Evolutionary conservation across 129 eudicot species (phyloP).

Genomic region (Flaveria ramosissima): DNA sequence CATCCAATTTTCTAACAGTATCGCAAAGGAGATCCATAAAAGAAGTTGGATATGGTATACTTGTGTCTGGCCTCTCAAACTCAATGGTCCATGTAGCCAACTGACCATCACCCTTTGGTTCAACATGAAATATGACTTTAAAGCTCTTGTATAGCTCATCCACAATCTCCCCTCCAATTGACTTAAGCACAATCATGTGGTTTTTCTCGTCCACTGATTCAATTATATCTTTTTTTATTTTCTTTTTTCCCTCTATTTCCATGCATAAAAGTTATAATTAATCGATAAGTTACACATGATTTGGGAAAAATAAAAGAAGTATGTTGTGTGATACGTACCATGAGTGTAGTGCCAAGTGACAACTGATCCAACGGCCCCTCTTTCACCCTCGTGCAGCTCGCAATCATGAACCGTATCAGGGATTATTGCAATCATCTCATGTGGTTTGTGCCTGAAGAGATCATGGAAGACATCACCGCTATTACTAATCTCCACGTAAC

Average conservation of each 20-base stretch:
- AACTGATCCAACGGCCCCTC: constrained; percentile 36
- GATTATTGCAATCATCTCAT: constrained; percentile 12
- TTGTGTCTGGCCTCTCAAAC: constrained; percentile 36
- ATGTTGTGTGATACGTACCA: background rate
- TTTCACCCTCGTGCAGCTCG: constrained; percentile 35
- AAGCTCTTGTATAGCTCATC: constrained; percentile 38
- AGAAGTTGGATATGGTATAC: constrained; percentile 35
- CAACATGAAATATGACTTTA: constrained; percentile 31
- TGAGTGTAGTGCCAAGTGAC: constrained; percentile 28
- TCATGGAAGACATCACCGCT: constrained; percentile 39
- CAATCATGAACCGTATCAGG: constrained; percentile 37
- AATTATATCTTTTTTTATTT: constrained; percentile 30
- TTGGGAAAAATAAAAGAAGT: background rate
- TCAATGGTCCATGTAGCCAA: constrained; percentile 40
- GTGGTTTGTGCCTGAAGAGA: constrained; percentile 38
- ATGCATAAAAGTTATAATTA: background rate
- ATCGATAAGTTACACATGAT: background rate
- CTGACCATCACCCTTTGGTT: constrained; percentile 32
- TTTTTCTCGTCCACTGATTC: constrained; percentile 35
- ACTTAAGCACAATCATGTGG: constrained; percentile 30
- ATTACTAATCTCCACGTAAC: constrained; percentile 28
- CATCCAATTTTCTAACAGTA: constrained; percentile 35
- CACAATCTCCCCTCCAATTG: constrained; percentile 57
- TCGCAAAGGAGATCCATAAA: constrained; percentile 31
- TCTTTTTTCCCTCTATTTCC: constrained; percentile 31